Conservation (phyloP, 495 filamentous ascomycete species). For the Umbilicaria muhlenbergii region DNA sequence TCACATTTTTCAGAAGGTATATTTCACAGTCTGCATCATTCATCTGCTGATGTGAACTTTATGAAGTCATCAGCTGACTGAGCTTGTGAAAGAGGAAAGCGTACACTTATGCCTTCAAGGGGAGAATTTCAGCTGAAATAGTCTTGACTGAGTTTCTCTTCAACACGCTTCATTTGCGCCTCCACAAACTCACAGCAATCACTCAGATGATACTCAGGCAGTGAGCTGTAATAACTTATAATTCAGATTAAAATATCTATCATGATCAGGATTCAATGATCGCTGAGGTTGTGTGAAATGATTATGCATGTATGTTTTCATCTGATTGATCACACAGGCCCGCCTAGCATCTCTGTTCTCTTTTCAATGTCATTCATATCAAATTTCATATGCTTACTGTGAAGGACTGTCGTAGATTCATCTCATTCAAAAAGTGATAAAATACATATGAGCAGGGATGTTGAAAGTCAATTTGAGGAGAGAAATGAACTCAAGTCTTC, state of each 20-base stretch:
- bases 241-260: background rate
- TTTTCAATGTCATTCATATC: background rate
- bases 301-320: background rate
- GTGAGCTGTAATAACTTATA: background rate
- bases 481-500: too few relatives aligned
- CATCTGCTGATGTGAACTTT: background rate
- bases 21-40: background rate
- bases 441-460: too few relatives aligned
- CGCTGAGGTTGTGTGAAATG: background rate
- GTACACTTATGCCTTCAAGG: background rate
- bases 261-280: constrained; percentile 1
- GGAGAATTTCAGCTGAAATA: background rate
- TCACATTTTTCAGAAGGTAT: background rate
- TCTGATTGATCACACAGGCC: background rate
- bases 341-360: background rate
- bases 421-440: too few relatives aligned
- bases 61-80: too few relatives aligned
- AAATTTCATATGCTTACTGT: too few relatives aligned
- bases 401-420: too few relatives aligned
- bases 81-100: background rate
- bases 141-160: background rate
- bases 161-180: background rate
- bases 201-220: background rate
- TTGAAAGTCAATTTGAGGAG: too few relatives aligned
- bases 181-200: background rate